These are phyloP conservation scores for Aureobasidium lini DNA, from an alignment of 2,329 filamentous ascomycete species.

Conservation along the genomic window DNA sequence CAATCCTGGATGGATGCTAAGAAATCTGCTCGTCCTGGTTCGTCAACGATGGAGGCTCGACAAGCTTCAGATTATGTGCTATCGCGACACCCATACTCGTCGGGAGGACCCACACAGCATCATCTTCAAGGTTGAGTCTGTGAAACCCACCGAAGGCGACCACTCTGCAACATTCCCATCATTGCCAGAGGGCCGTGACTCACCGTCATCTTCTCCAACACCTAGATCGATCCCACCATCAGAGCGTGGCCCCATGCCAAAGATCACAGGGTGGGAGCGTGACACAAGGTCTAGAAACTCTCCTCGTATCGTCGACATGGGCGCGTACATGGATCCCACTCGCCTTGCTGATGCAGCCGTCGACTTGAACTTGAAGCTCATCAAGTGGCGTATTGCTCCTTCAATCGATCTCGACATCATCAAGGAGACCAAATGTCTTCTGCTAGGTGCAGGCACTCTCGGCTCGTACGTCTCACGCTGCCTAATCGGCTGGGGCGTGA, in stretches of 20 bases:
- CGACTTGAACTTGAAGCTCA: slow-evolving; percentile 92
- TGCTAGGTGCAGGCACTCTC: slow-evolving; percentile 86
- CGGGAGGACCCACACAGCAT: slow-evolving; percentile 77
- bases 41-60: slow-evolving; percentile 71
- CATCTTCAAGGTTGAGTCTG: slow-evolving; percentile 57
- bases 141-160: slow-evolving; percentile 14
- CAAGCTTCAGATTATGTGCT: slow-evolving; percentile 79
- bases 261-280: slow-evolving; percentile 92
- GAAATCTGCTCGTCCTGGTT: slow-evolving; percentile 80
- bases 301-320: slow-evolving; percentile 71
- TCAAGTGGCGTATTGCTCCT: slow-evolving; percentile 96
- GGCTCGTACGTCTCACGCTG: slow-evolving; percentile 91
- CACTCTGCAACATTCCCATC: slow-evolving; percentile 16
- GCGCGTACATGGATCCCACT: slow-evolving; percentile 86
- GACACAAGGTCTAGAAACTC: slow-evolving; percentile 70
- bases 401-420: slow-evolving; percentile 80
- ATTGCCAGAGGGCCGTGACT: neutral
- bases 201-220: slow-evolving; percentile 20
- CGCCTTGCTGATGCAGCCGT: slow-evolving; percentile 88
- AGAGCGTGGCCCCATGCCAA: slow-evolving; percentile 48
- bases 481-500: slow-evolving; percentile 89
- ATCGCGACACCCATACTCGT: slow-evolving; percentile 71
- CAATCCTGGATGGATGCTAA: slow-evolving; percentile 85
- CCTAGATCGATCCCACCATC: slow-evolving; percentile 15
- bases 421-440: slow-evolving; percentile 80